phyloP scores from a whole-genome alignment of 2,329 filamentous ascomycete species.

The Colletotrichum brevisporum region DNA sequence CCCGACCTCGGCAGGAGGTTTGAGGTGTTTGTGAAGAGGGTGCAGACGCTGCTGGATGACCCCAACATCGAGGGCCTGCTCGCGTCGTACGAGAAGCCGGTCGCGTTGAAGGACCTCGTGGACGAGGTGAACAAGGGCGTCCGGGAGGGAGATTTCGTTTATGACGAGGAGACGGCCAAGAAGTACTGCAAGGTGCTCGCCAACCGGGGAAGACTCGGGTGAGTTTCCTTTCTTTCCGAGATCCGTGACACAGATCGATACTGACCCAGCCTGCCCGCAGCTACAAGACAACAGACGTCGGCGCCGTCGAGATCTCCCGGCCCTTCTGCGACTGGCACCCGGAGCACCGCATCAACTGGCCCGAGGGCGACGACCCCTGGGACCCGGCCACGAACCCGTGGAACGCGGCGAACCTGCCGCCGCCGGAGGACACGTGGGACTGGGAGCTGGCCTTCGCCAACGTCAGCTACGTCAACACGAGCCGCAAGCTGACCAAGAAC shows the following conservation, averaged over 20 bases:
- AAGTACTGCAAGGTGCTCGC: constrained; percentile 45
- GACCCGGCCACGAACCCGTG: constrained; percentile 1
- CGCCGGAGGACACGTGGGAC: constrained; percentile 9
- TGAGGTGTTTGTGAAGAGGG: constrained; percentile 49
- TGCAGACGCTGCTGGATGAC: constrained; percentile 51
- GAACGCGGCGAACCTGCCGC: constrained; percentile 24
- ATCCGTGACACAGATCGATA: background rate
- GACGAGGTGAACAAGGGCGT: constrained; percentile 13
- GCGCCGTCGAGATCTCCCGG: constrained; percentile 46
- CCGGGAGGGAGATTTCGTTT: constrained; percentile 16
- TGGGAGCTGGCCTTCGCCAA: constrained; percentile 44
- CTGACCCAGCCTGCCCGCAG: background rate
- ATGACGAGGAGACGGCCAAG: constrained; percentile 45
- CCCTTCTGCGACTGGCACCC: constrained; percentile 48
- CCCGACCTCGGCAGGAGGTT: constrained; percentile 40
- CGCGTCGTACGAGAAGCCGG: constrained; percentile 11
- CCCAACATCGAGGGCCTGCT: constrained; percentile 44
- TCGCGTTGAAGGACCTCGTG: background rate
- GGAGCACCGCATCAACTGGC: constrained; percentile 49
- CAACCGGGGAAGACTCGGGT: constrained; percentile 45
- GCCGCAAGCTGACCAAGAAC: constrained; percentile 39
- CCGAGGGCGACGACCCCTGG: constrained; percentile 37
- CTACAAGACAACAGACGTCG: constrained; percentile 9
- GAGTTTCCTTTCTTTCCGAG: background rate
- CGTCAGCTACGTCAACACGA: constrained; percentile 43